phyloP scores from a whole-genome alignment of 2,329 filamentous ascomycete genomes.

The Pyrenophora tritici-repentis region DNA sequence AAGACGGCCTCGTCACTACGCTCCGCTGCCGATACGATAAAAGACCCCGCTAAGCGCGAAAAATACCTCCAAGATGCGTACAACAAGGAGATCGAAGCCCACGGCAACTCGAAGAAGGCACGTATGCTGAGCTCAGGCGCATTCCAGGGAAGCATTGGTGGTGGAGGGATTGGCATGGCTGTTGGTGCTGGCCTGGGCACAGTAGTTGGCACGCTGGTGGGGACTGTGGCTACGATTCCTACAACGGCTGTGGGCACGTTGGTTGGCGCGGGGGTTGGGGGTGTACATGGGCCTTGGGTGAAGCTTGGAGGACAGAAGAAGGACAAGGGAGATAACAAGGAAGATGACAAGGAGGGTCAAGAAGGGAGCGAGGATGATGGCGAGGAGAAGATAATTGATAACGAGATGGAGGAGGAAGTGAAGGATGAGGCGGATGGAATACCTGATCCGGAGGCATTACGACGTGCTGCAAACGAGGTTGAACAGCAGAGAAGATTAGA shows the following conservation, averaged over 20 bases:
- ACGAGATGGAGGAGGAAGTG: conserved; percentile 1
- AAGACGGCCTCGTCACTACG: conserved; percentile 37
- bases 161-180: conserved; percentile 51
- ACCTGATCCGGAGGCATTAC: conserved; percentile 31
- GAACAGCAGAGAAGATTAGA: conserved; percentile 4
- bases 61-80: conserved; percentile 44
- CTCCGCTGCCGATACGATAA: conserved; percentile 31
- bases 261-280: conserved; percentile 49
- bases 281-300: conserved; percentile 51
- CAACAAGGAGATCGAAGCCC: conserved; percentile 41
- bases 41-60: conserved; percentile 41
- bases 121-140: conserved; percentile 42
- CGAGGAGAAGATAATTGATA: conserved; percentile 7
- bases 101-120: conserved; percentile 43
- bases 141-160: conserved; percentile 50
- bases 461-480: conserved; percentile 28
- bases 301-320: conserved; percentile 39
- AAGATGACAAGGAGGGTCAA: conserved; percentile 11
- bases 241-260: conserved; percentile 48
- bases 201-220: conserved; percentile 49
- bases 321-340: conserved; percentile 9
- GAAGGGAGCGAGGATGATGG: conserved; percentile 10
- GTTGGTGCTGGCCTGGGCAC: conserved; percentile 50
- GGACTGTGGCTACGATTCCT: conserved; percentile 48
- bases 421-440: conserved; percentile 25